Evolutionary conservation across 192 early-diverging fungal genomes (phyloP).

Genomic region (Phycomyces blakesleeanus): DNA sequence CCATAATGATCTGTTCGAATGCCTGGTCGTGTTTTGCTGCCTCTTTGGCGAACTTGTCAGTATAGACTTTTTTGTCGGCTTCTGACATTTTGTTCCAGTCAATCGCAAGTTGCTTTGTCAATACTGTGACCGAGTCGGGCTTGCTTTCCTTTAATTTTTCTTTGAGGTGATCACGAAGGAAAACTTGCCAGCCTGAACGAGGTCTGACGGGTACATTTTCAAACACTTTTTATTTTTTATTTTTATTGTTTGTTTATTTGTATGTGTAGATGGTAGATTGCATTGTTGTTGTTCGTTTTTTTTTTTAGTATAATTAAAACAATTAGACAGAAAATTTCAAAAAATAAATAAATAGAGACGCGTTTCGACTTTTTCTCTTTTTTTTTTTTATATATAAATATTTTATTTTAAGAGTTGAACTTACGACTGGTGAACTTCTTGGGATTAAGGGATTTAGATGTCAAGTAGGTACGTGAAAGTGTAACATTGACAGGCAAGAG

Average conservation of each 20-base stretch:
- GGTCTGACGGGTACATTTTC: slow-evolving; percentile 22
- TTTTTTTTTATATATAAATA: background rate
- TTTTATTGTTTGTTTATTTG: no score
- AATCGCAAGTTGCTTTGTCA: background rate
- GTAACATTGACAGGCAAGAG: background rate
- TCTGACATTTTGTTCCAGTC: slow-evolving; percentile 23
- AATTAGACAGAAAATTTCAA: no score
- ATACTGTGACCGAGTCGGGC: slow-evolving; percentile 1
- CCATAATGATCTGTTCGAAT: slow-evolving; percentile 6
- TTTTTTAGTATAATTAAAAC: no score
- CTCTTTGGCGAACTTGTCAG: slow-evolving; percentile 6
- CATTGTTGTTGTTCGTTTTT: no score
- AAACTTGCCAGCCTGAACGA: slow-evolving; percentile 32
- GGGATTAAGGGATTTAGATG: slow-evolving; percentile 5
- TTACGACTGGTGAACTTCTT: slow-evolving; percentile 28
- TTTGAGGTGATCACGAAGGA: slow-evolving; percentile 10
- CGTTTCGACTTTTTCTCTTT: background rate
- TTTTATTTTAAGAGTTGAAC: no score
- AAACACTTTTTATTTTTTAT: slow-evolving; percentile 3
- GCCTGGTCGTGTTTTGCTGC: background rate
- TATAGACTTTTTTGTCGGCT: slow-evolving; percentile 23
- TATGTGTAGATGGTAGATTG: no score
- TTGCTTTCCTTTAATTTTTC: slow-evolving; percentile 7
- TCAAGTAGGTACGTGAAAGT: background rate
- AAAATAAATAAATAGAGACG: no score